Percentiles rank a stretch among this genome's conserved stretches.
Evolutionary conservation across 208 protist species (phyloP).

Genomic region (Trypanosoma cruzi): DNA sequence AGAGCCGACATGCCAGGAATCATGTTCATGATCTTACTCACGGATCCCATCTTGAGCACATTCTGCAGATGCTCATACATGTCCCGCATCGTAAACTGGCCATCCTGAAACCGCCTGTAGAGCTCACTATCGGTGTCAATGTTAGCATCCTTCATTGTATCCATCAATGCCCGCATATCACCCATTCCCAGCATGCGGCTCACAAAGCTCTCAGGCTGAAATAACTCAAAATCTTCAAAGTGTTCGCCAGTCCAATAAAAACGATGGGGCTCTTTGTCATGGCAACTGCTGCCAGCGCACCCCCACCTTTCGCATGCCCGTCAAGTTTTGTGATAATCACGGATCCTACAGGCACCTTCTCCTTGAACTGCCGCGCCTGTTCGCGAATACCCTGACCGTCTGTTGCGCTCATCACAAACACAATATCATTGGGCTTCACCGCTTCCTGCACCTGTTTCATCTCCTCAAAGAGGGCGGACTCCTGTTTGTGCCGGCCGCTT

Average conservation of each 20-base stretch:
- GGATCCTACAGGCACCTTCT: slow-evolving; percentile 95
- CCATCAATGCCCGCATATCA: slow-evolving; percentile 94
- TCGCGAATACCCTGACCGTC: slow-evolving; percentile 98
- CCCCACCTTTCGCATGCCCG: slow-evolving; percentile 99
- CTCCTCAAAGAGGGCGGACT: slow-evolving; percentile 98
- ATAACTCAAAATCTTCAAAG: slow-evolving; percentile 97
- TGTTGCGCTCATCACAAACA: slow-evolving; percentile 98
- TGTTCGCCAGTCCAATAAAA: slow-evolving; percentile 99
- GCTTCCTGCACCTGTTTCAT: slow-evolving; percentile 95
- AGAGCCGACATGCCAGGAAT: slow-evolving; percentile 89
- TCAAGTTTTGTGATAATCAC: slow-evolving; percentile 99
- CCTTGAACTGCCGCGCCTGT: slow-evolving; percentile 94
- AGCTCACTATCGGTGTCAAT: slow-evolving; percentile 85
- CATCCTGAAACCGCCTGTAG: slow-evolving; percentile 90
- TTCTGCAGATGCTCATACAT: slow-evolving; percentile 98
- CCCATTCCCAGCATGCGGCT: slow-evolving; percentile 95
- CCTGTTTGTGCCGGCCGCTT: slow-evolving; percentile 98
- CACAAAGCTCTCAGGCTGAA: slow-evolving; percentile 90
- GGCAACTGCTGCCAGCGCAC: slow-evolving; percentile 97
- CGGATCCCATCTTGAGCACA: slow-evolving; percentile 94
- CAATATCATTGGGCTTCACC: slow-evolving; percentile 95
- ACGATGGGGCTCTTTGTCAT: slow-evolving; percentile 98
- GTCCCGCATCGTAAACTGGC: slow-evolving; percentile 95
- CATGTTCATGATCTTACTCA: slow-evolving; percentile 95
- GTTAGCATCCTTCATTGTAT: slow-evolving; percentile 93